These are phyloP conservation scores for Botryosphaeria agaves DNA, from an alignment of 2,329 filamentous ascomycete species.

Conservation along the genomic window DNA sequence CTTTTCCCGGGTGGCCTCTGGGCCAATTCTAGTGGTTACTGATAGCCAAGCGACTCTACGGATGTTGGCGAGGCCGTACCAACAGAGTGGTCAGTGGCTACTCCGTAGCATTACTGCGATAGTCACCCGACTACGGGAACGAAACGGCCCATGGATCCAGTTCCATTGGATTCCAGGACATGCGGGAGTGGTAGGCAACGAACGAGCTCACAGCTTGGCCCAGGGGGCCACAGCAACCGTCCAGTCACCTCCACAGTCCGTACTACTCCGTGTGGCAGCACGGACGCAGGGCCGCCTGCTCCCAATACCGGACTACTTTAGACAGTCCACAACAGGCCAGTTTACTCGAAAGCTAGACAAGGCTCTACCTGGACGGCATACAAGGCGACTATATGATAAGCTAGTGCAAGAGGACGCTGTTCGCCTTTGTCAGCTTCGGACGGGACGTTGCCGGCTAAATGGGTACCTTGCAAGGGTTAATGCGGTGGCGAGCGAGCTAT, in stretches of 20 bases:
- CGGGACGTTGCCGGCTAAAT: conserved; percentile 1
- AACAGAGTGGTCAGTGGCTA: background rate
- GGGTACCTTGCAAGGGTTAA: background rate
- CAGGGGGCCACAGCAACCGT: background rate
- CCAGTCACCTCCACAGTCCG: background rate
- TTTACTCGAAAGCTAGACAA: conserved; percentile 1
- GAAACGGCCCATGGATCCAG: background rate
- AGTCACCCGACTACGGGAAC: background rate
- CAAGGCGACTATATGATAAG: conserved; percentile 1
- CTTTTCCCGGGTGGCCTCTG: background rate
- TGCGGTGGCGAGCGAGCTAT: background rate
- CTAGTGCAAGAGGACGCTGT: background rate
- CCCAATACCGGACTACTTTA: background rate
- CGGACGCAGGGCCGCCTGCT: background rate
- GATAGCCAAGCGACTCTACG: background rate
- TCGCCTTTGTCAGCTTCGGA: conserved; percentile 1
- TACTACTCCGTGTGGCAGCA: too few species aligned
- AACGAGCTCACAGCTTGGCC: background rate
- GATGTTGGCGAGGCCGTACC: background rate
- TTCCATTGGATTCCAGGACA: background rate
- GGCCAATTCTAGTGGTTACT: background rate
- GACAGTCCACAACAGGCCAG: background rate
- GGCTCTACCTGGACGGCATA: background rate
- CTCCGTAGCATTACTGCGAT: background rate
- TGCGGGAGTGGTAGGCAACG: background rate